Percentiles rank a stretch among this genome's conserved stretches.
phyloP scores from a whole-genome alignment of 306 rosid genomes.

The Lupinus albus region DNA sequence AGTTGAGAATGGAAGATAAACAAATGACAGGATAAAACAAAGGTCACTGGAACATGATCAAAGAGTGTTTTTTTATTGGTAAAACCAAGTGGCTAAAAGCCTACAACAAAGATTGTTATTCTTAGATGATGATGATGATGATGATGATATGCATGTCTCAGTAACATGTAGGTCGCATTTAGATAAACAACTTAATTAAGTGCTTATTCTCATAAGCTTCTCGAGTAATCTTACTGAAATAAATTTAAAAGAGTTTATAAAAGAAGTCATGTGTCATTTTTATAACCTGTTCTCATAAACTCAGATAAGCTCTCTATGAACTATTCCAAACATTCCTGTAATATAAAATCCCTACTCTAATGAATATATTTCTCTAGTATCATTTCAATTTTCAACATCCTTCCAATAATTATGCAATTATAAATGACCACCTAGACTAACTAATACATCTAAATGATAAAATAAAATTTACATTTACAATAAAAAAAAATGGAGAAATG shows the following conservation, averaged over 20 bases:
- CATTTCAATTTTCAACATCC: not conserved
- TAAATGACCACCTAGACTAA: not conserved
- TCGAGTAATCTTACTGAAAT: too few relatives aligned
- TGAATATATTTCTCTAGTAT: not conserved
- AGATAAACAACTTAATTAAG: too few relatives aligned
- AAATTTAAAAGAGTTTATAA: too few relatives aligned
- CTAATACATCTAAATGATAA: not conserved
- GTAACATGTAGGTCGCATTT: not conserved
- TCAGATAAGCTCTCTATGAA: too few relatives aligned
- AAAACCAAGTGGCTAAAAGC: not conserved
- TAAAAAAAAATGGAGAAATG: not conserved
- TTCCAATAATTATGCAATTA: not conserved
- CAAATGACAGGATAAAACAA: not conserved
- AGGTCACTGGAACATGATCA: not conserved
- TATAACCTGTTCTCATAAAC: too few relatives aligned
- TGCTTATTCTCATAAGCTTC: too few relatives aligned
- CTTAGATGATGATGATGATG: not conserved
- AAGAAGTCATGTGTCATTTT: too few relatives aligned
- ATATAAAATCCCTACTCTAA: not conserved
- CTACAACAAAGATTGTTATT: not conserved
- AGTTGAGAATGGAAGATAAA: not conserved
- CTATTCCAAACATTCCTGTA: too few relatives aligned
- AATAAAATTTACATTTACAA: not conserved
- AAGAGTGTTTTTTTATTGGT: not conserved
- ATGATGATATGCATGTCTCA: not conserved